Conservation (phyloP, 768 basidiomycete genomes). For the Tulasnella sp. region DNA sequence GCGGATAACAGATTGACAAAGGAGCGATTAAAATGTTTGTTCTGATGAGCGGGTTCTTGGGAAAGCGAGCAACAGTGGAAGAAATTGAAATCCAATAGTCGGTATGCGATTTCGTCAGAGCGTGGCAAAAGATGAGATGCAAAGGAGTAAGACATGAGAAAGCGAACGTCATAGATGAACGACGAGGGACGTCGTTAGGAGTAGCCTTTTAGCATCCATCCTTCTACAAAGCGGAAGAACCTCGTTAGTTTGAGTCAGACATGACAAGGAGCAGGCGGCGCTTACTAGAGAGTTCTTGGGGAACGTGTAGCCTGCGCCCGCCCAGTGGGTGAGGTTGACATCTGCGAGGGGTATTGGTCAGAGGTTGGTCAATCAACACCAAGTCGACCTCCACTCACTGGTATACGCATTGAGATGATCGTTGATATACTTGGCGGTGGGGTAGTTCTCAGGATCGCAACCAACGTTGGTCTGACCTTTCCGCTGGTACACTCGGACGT, state of each 20-base stretch:
- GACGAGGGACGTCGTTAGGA: background rate
- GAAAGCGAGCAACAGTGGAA: background rate
- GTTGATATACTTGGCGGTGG: constrained; percentile 61
- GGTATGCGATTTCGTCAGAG: background rate
- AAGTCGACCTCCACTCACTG: constrained; percentile 42
- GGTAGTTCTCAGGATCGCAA: constrained; percentile 57
- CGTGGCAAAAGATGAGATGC: background rate
- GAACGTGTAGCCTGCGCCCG: constrained; percentile 36
- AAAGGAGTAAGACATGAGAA: background rate
- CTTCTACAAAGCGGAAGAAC: background rate
- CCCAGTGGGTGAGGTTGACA: constrained; percentile 36
- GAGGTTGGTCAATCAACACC: background rate
- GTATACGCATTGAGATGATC: constrained; percentile 54
- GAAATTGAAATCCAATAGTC: background rate
- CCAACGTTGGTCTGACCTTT: constrained; percentile 55
- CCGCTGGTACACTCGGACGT: constrained; percentile 76
- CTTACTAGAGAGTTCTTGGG: constrained; percentile 34
- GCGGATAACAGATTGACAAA: background rate
- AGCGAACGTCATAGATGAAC: background rate
- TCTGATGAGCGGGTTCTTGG: background rate
- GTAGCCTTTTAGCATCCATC: background rate
- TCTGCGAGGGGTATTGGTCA: background rate
- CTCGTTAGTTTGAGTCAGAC: background rate
- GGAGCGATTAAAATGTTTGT: background rate
- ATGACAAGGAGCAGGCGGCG: background rate